phyloP scores from a whole-genome alignment of 2,329 filamentous ascomycete species.

The Cyphellophora attinorum region DNA sequence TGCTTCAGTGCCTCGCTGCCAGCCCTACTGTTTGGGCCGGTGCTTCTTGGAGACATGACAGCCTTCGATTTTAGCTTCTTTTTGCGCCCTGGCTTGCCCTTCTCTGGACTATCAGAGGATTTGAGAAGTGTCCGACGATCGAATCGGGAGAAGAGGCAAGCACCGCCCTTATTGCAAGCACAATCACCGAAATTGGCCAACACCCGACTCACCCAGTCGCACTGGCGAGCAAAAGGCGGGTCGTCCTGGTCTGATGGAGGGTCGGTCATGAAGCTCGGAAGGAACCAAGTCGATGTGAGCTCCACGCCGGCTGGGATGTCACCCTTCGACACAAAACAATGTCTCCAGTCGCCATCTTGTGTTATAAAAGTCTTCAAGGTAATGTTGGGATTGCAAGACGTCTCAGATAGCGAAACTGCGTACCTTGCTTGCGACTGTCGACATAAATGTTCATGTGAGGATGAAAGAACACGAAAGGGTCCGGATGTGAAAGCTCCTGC shows the following conservation, averaged over 20 bases:
- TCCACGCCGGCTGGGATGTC: conserved; percentile 53
- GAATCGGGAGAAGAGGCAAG: conserved; percentile 31
- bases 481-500: conserved; percentile 49
- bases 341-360: conserved; percentile 65
- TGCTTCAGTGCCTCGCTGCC: conserved; percentile 46
- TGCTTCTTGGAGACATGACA: conserved; percentile 43
- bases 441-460: conserved; percentile 84
- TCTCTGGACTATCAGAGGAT: conserved; percentile 23
- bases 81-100: conserved; percentile 36
- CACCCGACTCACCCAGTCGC: conserved; percentile 38
- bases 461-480: conserved; percentile 78
- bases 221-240: conserved; percentile 20
- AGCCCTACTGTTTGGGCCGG: conserved; percentile 46
- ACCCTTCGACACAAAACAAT: conserved; percentile 81
- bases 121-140: conserved; percentile 32
- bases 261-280: conserved; percentile 19
- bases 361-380: conserved; percentile 77
- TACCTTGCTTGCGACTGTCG: conserved; percentile 81
- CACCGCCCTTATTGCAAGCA: conserved; percentile 30
- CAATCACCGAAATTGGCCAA: conserved; percentile 41
- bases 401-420: conserved; percentile 75
- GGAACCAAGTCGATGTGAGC: conserved; percentile 40
- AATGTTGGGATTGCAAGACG: conserved; percentile 86
- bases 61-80: conserved; percentile 41
- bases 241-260: conserved; percentile 11